Evolutionary conservation across 352 stramenopile species (phyloP), one percentile per base, ranked within the genome.

Genomic region (Pythium brachiatum): DNA sequence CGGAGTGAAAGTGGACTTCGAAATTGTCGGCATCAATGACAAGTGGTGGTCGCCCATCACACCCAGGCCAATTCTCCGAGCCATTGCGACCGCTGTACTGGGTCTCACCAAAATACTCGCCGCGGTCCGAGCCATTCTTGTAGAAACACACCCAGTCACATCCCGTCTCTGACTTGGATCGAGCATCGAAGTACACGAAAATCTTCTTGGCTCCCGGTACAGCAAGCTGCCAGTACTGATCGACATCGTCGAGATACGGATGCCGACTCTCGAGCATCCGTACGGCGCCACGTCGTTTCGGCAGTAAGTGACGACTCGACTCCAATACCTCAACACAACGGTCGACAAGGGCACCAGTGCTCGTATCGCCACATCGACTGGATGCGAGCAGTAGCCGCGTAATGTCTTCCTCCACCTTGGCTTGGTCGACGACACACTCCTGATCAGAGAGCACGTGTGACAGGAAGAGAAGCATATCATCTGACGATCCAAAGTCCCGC

Each of bases 1-100:
- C 84, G 1, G 84, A 92, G 61, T 94, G 83, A 50, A 96, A 96
- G 51, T 92, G 80, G 1, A 88, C 83, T 53, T 94, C 82, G 60
- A 91, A 88, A 13, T 68, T 72, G 38, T 96, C 79, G 0, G 60
- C 72, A 9, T 94, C 73, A 21, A 96, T 79, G 20, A 87, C 70
- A 7, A 97, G 63, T 0, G 90, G 84, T n/a, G 73, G 70, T 7
- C 77, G 75, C 7, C 71, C 79, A 2, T 71, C 76, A 57, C 63
- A 90, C 6, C 89, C 90, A 16, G 88, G 88, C 76, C 81, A 97
- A 44, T 95, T 96, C 59, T 89, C 75, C 41, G 39, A 81, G 4
- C 79, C 81, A 13, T 73, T 73, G 36, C 84, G 73, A 1, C 90
- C 90, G 16, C 81, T 70, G 56, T 89, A 90, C 53, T 86, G 74